Base-by-base conservation (phyloP, 306 rosid species). In the Vigna radiata region DNA sequence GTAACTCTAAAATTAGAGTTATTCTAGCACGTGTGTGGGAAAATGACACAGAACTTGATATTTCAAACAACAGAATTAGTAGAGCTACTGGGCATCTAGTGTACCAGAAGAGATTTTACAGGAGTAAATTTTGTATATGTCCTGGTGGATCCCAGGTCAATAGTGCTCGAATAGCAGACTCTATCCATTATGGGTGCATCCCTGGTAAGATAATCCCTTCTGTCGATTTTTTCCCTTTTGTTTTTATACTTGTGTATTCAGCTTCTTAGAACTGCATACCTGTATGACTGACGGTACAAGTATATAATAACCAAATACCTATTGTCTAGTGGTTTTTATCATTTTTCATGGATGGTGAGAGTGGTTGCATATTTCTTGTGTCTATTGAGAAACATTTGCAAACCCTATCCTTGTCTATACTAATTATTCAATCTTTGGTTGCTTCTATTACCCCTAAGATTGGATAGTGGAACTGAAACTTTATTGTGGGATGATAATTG, bases 101-200 rank as follows among this genome's bases (percentile, higher is more conserved):
- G 55, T 95, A 95, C 83, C 99, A 95, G 79, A 91, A 91, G 86
- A 87, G 89, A 84, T 95, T 95, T 76, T 95, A 95, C 81, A 85
- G 74, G 59, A 95, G 88, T 44, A 95, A 91, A 80, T 92, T 89
- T 79, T 95, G 98, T 83, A 91, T 95, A 75, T 95, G 99, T 85
- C 99, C 99, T 53, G 97, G 99, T 49, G 99, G 99, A 73, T 95
- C 99, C 41, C 97, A 95, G 84, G 99, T 95, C 71, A 95, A 95
- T 73, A 95, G 99, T 83, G 97, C 99, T 72, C 98, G 99, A 44
- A 90, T 91, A 77, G 78, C 94, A 36, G 99, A 95, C 76, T 89
- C 97, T 77, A 95, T 95, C 78, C 99, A 95, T 85, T 95, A 89
- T 81, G 99, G 99, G 81, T 95, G 99, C 86, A 87, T 91, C 58